These are phyloP conservation scores for Sclerotinia borealis DNA, from an alignment of 2,329 filamentous ascomycete genomes.

Conservation along the genomic window DNA sequence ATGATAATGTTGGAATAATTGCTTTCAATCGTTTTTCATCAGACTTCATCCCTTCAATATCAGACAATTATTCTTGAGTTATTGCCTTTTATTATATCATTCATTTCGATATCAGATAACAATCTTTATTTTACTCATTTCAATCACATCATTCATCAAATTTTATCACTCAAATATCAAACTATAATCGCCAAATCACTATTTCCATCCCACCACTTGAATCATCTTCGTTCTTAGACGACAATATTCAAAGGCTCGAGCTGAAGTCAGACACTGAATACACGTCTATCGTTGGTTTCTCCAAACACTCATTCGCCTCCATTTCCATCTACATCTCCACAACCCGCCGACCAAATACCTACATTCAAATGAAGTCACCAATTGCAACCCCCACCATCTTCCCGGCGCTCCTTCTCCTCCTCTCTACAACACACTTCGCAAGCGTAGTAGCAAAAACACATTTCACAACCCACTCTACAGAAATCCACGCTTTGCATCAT, in stretches of 20 bases:
- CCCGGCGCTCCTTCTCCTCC: background rate
- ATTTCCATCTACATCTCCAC: too few species aligned
- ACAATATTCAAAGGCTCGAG: background rate
- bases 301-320: background rate
- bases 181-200: too few species aligned
- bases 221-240: background rate
- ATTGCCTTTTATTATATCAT: too few species aligned
- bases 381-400: background rate
- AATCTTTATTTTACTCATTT: background rate
- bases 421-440: background rate
- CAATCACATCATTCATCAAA: background rate
- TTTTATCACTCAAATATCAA: background rate
- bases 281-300: background rate
- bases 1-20: too few species aligned
- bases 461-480: background rate
- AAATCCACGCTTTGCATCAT: background rate
- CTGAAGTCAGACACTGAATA: background rate
- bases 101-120: too few species aligned
- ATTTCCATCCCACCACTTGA: background rate
- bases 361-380: background rate
- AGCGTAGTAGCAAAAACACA: background rate
- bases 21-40: too few species aligned
- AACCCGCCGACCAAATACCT: background rate
- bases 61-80: too few species aligned
- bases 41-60: background rate